Evolutionary conservation across 2,329 filamentous ascomycete genomes (phyloP), one percentile per base, ranked within the genome.

Genomic region (Pseudogymnoascus sp.): DNA sequence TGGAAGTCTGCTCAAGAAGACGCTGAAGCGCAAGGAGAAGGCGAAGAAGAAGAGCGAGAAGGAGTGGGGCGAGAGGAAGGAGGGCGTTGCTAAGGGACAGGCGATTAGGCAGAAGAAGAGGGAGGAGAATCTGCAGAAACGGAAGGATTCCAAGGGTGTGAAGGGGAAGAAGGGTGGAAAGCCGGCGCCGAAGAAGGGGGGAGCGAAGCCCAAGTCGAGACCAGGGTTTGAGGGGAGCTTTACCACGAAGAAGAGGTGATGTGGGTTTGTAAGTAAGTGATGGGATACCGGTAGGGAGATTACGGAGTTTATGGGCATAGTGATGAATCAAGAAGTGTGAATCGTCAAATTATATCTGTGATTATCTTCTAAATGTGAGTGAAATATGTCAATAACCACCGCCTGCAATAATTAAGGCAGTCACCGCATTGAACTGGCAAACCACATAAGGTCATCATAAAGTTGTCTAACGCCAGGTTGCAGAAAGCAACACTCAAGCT

Each of bases 31-130:
- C 68, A 96, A 96, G 79, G 91, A 97, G 71, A 86, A 87, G 68
- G 80, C 84, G 61, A 97, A 97, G 85, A 88, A 87, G 77, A 96
- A 95, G 85, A 96, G 90, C 73, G 91, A 91, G 74, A 88, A 89
- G 73, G 91, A 95, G 72, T 97, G 95, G 90, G 82, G 79, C 56
- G 89, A 91, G 64, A 82, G 90, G 59, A 78, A 85, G 40, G 85
- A 88, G 29, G 87, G 87, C 31, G 86, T 97, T 59, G 82, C 85
- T 68, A 88, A 89, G 76, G 81, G 89, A 59, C 89, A 89, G 73
- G 89, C 91, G 62, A 87, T 90, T 69, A 88, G 87, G 73, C 91
- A 93, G 72, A 86, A 86, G 76, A 96, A 96, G 81, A 83, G 88
- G 66, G 89, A 92, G 72, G 88, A 90, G 59, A 93, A 93, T 74